Evolutionary conservation across 768 basidiomycete species (phyloP), one percentile per base, ranked within the genome.

Genomic region (Tulasnella sp.): DNA sequence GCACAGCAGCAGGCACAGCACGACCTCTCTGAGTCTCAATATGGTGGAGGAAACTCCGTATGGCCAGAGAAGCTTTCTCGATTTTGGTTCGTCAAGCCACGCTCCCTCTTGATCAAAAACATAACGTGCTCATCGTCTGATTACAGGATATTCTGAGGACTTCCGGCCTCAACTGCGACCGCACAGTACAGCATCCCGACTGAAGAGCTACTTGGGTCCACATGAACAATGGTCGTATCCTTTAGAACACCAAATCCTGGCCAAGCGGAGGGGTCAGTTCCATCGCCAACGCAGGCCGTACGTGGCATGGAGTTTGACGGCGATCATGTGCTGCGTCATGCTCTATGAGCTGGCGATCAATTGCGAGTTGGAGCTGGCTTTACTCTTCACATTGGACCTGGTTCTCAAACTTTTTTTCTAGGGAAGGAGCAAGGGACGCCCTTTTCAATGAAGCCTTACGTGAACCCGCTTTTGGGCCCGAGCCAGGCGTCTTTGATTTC

Each of bases 381-480:
- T 34, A 11, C 8, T n/a, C n/a, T n/a, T n/a, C 15, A 57, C 22
- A 24, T 30, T 8, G 4, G 24, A n/a, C 15, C 19, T 12, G 41
- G 7, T 53, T n/a, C n/a, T 53, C 11, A 2, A 7, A 53, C 24
- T 9, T 41, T 24, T 1, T 15, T 43, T 43, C 31, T 30, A 57
- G 54, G 12, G 58, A 74, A 78, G 63, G 77, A 80, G 17, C 91
- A 92, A 66, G 93, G 93, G 0, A 82, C 79, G 4, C 85, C 88
- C 0, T 76, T 97, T 49, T 92, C 92, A 11, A 44, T 64, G n/a
- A 38, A 90, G 84, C 89, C 89, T 21, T 76, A 78, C 2, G 80
- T 92, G 53, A 94, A 93, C 66, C 83, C 83, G 3, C 90, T 94
- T 89, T 75, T 98, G 17, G 94, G 94, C 2, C 94, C 94, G 2